A percentile compares a stretch with the other conserved stretches of the same genome.
Evolutionary conservation across 306 rosid species (phyloP).

Genomic region (Carpinus fangiana): DNA sequence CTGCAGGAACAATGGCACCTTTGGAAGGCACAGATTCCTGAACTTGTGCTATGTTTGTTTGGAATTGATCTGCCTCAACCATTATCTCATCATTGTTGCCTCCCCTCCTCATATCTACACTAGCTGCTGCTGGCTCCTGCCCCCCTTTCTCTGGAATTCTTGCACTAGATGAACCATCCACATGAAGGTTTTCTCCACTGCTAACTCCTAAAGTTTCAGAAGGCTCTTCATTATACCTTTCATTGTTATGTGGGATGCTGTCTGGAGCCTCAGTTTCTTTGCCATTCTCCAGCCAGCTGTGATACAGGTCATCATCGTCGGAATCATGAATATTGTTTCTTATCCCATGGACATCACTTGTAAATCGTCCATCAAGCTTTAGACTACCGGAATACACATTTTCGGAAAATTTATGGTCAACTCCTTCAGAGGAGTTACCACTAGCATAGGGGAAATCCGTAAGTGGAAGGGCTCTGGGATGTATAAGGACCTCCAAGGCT

Average conservation of each 20-base stretch:
- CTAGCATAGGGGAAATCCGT: slow-evolving; percentile 36
- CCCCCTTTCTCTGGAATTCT: slow-evolving; percentile 30
- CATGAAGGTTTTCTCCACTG: slow-evolving; percentile 22
- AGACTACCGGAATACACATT: slow-evolving; percentile 26
- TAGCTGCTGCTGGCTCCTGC: slow-evolving; percentile 21
- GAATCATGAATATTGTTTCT: slow-evolving; percentile 30
- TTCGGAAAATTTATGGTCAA: slow-evolving; percentile 32
- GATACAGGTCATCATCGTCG: slow-evolving; percentile 42
- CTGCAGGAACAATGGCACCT: slow-evolving; percentile 21
- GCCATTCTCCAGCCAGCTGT: slow-evolving; percentile 47
- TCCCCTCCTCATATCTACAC: slow-evolving; percentile 38
- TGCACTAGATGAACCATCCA: slow-evolving; percentile 24
- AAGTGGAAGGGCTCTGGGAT: slow-evolving; percentile 79
- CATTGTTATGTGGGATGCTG: slow-evolving; percentile 25
- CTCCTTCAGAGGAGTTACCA: slow-evolving; percentile 26
- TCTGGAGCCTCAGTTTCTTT: slow-evolving; percentile 37
- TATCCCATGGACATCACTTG: slow-evolving; percentile 33
- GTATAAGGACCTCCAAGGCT: slow-evolving; percentile 83
- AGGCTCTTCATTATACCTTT: slow-evolving; percentile 27
- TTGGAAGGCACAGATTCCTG: slow-evolving; percentile 29
- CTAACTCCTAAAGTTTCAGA: slow-evolving; percentile 25
- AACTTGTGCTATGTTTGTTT: slow-evolving; percentile 21
- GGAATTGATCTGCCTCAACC: slow-evolving; percentile 30
- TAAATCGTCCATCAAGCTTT: slow-evolving; percentile 27
- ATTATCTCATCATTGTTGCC: slow-evolving; percentile 30